phyloP scores from a whole-genome alignment of 176 grass and related monocot genomes.

The Saccharum officinarum region DNA sequence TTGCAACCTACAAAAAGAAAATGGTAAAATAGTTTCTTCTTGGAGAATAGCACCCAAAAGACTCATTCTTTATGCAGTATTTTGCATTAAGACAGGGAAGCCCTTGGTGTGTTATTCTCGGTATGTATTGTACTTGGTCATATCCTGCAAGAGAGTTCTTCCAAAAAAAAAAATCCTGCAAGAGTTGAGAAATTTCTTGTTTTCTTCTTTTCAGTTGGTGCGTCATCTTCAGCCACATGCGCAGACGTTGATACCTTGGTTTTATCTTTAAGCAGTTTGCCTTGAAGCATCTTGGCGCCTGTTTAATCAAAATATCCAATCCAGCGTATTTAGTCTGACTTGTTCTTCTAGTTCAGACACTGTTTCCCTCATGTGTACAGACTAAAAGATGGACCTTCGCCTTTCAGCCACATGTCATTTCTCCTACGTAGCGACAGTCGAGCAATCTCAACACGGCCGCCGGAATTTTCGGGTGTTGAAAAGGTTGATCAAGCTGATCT shows the following conservation, averaged over 20 bases:
- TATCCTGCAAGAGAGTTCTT: not conserved
- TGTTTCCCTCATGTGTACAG: not conserved
- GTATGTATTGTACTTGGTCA: not conserved
- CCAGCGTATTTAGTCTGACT: not conserved
- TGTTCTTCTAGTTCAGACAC: not conserved
- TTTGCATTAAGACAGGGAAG: too few species aligned
- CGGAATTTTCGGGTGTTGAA: too few species aligned
- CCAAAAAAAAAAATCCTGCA: too few species aligned
- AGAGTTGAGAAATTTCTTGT: not conserved
- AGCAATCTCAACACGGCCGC: too few species aligned
- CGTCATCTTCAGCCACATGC: not conserved
- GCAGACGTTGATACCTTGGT: not conserved
- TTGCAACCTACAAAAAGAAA: not conserved
- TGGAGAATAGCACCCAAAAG: not conserved
- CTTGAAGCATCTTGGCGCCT: not conserved
- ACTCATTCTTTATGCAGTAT: not conserved
- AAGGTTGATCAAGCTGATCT: not conserved
- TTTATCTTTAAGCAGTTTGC: not conserved
- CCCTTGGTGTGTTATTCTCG: not conserved
- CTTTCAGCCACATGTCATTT: too few species aligned
- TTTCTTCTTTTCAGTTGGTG: not conserved
- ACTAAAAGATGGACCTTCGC: too few species aligned
- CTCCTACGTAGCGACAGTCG: too few species aligned
- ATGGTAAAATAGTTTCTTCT: not conserved
- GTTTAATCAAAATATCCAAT: too few species aligned